Conservation (phyloP, 352 stramenopile genomes). For the Phytophthora ramorum region DNA sequence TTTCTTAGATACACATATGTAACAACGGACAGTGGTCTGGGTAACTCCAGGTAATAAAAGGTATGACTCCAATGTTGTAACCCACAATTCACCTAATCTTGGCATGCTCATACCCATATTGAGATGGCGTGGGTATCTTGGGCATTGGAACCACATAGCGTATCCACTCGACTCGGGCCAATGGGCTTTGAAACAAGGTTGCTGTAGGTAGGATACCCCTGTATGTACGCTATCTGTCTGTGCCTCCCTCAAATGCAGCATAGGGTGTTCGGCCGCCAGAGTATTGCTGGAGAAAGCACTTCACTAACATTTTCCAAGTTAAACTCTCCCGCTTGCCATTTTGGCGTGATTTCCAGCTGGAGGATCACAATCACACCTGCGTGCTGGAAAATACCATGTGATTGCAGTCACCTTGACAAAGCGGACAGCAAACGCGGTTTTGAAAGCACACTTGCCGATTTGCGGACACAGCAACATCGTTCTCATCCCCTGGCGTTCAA, state of each 20-base stretch:
- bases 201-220: too few species aligned
- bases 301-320: not conserved
- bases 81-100: too few species aligned
- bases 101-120: too few species aligned
- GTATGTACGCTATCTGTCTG: too few species aligned
- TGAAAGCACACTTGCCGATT: not conserved
- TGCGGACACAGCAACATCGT: not conserved
- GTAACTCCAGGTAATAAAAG: too few species aligned
- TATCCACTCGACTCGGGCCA: not conserved
- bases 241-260: too few species aligned
- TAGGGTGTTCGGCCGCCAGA: not conserved
- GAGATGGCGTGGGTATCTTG: not conserved
- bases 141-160: not conserved
- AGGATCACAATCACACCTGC: constrained; percentile 9
- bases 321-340: constrained; percentile 2
- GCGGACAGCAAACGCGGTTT: not conserved
- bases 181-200: too few species aligned
- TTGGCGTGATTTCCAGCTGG: not conserved
- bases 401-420: not conserved
- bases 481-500: not conserved
- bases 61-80: too few species aligned
- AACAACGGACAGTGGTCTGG: too few species aligned
- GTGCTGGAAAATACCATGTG: not conserved
- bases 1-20: too few species aligned
- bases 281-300: not conserved